These are phyloP conservation scores for Corinectria fuckeliana DNA, from an alignment of 2,329 filamentous ascomycete species.

Conservation along the genomic window DNA sequence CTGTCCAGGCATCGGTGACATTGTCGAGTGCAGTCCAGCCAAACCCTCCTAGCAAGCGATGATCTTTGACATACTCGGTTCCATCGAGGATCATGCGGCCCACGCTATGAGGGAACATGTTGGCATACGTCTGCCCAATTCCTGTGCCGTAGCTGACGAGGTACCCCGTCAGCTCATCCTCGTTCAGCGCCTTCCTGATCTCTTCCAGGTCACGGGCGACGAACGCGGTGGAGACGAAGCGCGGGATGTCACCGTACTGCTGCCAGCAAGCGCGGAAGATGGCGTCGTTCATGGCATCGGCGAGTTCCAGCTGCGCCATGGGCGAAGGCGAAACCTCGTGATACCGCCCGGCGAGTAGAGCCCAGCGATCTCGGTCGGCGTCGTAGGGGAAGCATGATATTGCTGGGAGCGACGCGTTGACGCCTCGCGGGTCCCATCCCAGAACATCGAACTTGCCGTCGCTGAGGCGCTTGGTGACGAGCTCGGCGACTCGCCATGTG, in stretches of 20 bases:
- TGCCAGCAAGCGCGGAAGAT: constrained; percentile 52
- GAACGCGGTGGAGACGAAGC: constrained; percentile 54
- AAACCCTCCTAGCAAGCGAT: constrained; percentile 54
- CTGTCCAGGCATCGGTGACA: constrained; percentile 55
- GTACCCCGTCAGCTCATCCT: constrained; percentile 56
- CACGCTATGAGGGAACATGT: constrained; percentile 56
- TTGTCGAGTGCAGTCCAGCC: constrained; percentile 57
- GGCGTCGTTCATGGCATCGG: constrained; percentile 55
- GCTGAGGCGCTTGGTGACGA: constrained; percentile 49
- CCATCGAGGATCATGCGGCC: constrained; percentile 58
- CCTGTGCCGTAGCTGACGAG: constrained; percentile 60
- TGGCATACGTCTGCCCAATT: constrained; percentile 59
- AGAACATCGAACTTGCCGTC: constrained; percentile 54
- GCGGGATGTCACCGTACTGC: constrained; percentile 51
- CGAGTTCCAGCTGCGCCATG: constrained; percentile 48
- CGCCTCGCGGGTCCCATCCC: constrained; percentile 62
- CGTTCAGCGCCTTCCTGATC: constrained; percentile 53
- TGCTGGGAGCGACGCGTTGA: constrained; percentile 54
- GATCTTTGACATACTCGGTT: constrained; percentile 54
- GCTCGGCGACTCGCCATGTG: constrained; percentile 47
- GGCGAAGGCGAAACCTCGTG: constrained; percentile 45
- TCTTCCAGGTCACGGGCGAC: constrained; percentile 57
- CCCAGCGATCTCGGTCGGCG: constrained; percentile 55
- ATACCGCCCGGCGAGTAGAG: constrained; percentile 47
- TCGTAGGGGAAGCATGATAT: constrained; percentile 55